Evolutionary conservation across 2,329 filamentous ascomycete species (phyloP), one percentile per base, ranked within the genome.

Genomic region (Nannizzia gypsea): DNA sequence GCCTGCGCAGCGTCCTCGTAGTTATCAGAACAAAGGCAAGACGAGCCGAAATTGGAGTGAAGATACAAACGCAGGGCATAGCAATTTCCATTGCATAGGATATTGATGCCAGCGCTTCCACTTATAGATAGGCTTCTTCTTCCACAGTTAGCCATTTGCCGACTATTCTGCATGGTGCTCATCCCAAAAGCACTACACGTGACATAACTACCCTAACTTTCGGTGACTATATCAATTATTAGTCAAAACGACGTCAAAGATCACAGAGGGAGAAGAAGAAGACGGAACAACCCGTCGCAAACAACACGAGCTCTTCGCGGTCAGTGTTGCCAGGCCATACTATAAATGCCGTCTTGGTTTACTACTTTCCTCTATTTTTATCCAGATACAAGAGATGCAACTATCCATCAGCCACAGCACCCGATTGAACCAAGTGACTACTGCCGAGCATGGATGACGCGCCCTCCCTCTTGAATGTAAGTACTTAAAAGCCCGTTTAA

Each of bases 391-490:
- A 56, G 54, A 56, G 20, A 56, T 56, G 54, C 54, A 38, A 38
- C n/a, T 38, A 40, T 17, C 31, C 40, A 56, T 17, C 38, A 26
- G 13, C 5, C 38, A 24, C 38, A 42, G 20, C 15, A 40, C 34
- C 31, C 54, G 54, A 56, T 40, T 17, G 54, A 56, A 56, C 17
- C 54, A 38, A 56, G 54, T 56, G 22, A 56, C 54, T 20, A 24
- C 34, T 24, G 26, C 54, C 38, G 54, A 56, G 34, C 54, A 56
- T 56, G 54, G 54, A 56, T 56, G 54, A 56, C 38, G 17, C 34
- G 22, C 15, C 50, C 50, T n/a, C 50, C 26, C 26, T 54, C 26
- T 54, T 36, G 26, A 54, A 17, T 15, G 50, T 54, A 34, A 54
- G 50, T 26, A 22, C 26, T 6, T 13, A 11, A 36, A 3, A 8